Conservation (phyloP, 768 basidiomycete genomes). For the Roridomyces roridus region DNA sequence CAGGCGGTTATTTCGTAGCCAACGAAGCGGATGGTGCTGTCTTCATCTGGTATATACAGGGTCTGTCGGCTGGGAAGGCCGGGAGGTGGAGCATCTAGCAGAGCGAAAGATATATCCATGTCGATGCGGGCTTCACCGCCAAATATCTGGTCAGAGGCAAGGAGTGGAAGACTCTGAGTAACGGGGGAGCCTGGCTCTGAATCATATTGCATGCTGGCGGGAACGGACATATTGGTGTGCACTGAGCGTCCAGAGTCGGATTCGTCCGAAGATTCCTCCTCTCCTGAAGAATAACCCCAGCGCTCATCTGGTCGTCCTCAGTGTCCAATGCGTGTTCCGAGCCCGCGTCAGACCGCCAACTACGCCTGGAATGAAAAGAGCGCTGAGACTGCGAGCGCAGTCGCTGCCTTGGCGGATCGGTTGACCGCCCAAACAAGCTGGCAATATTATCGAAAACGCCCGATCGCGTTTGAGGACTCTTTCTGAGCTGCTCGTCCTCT, state of each 20-base stretch:
- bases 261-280: constrained; percentile 64
- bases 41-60: constrained; percentile 88
- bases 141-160: constrained; percentile 80
- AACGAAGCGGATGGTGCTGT: constrained; percentile 83
- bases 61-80: constrained; percentile 89
- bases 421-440: constrained; percentile 64
- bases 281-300: constrained; percentile 94
- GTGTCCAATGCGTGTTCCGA: constrained; percentile 64
- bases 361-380: constrained; percentile 60
- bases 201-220: constrained; percentile 72
- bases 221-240: constrained; percentile 50
- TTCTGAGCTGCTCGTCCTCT: constrained; percentile 32
- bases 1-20: constrained; percentile 77
- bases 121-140: constrained; percentile 86
- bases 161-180: constrained; percentile 63
- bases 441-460: constrained; percentile 72
- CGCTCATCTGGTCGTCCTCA: constrained; percentile 71
- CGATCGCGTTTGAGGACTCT: constrained; percentile 43
- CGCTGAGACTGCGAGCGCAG: constrained; percentile 64
- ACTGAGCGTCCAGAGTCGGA: constrained; percentile 38
- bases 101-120: constrained; percentile 70
- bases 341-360: constrained; percentile 58
- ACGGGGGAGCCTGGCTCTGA: constrained; percentile 72
- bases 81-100: constrained; percentile 72
- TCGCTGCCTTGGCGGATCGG: constrained; percentile 48